phyloP scores from a whole-genome alignment of 2,329 filamentous ascomycete genomes.

The Fusarium solani-melongenae region DNA sequence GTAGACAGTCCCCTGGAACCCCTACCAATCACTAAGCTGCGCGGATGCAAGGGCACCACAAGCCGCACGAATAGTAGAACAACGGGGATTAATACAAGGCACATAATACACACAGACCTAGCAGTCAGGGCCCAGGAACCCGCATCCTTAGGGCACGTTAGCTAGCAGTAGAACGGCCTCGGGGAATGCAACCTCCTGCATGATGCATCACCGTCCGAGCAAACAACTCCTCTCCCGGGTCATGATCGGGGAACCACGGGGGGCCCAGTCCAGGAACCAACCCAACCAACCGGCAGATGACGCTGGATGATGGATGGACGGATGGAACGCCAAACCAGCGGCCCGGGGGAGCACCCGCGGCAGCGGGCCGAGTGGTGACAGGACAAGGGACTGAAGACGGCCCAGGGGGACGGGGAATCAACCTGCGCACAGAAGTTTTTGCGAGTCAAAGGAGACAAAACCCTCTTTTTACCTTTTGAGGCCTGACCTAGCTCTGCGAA shows the following conservation, averaged over 20 bases:
- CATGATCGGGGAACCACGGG: constrained; percentile 15
- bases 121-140: constrained; percentile 1
- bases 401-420: not conserved
- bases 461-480: not conserved
- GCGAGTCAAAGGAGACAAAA: not conserved
- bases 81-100: constrained; percentile 14
- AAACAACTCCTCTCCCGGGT: constrained; percentile 7
- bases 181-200: constrained; percentile 39
- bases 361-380: constrained; percentile 31
- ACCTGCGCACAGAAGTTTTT: constrained; percentile 17
- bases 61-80: not conserved
- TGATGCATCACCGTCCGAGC: constrained; percentile 30
- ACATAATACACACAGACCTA: constrained; percentile 2
- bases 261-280: constrained; percentile 19
- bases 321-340: constrained; percentile 25
- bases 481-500: constrained; percentile 10
- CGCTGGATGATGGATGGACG: not conserved
- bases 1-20: not conserved
- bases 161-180: constrained; percentile 5
- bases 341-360: constrained; percentile 36
- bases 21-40: not conserved
- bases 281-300: constrained; percentile 17
- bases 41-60: not conserved
- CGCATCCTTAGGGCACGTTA: not conserved
- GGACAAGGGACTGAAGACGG: not conserved